These are phyloP conservation scores for Graphilbum sp. DNA, from an alignment of 2,329 filamentous ascomycete species.

Conservation along the genomic window DNA sequence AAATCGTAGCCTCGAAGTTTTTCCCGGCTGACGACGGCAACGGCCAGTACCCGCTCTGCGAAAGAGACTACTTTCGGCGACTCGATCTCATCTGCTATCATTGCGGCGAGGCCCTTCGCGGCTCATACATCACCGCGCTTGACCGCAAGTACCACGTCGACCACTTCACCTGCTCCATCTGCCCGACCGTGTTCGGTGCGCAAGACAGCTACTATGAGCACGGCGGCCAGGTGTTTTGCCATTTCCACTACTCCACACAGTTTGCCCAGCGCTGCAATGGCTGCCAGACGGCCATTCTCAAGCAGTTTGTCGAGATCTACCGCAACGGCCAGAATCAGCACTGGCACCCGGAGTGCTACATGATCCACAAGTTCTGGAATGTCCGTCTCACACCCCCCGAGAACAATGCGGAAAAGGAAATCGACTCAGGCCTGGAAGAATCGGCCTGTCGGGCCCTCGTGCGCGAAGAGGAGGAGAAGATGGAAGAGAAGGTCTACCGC, in stretches of 20 bases:
- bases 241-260: constrained; percentile 96
- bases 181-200: constrained; percentile 92
- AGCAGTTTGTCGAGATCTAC: constrained; percentile 98
- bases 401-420: constrained; percentile 21
- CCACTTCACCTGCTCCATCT: constrained; percentile 96
- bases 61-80: constrained; percentile 92
- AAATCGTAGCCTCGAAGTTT: constrained; percentile 97
- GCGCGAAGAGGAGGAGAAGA: constrained; percentile 73
- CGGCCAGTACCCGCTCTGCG: constrained; percentile 90
- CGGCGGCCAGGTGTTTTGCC: constrained; percentile 89
- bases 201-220: constrained; percentile 99
- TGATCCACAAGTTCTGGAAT: constrained; percentile 99
- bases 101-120: constrained; percentile 81
- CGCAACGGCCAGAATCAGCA: constrained; percentile 96
- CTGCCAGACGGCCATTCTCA: constrained; percentile 90
- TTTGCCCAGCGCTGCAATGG: constrained; percentile 94
- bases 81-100: constrained; percentile 82
- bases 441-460: constrained; percentile 56
- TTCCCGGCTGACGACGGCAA: constrained; percentile 90
- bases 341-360: constrained; percentile 99
- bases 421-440: constrained; percentile 24
- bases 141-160: constrained; percentile 98
- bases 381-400: constrained; percentile 60
- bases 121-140: constrained; percentile 93
- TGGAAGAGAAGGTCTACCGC: constrained; percentile 94